Percentiles rank a stretch among this genome's conserved stretches.
Evolutionary conservation across 1,284 basidiomycete genomes (phyloP).

Genomic region (Hypsizygus ulmarius): DNA sequence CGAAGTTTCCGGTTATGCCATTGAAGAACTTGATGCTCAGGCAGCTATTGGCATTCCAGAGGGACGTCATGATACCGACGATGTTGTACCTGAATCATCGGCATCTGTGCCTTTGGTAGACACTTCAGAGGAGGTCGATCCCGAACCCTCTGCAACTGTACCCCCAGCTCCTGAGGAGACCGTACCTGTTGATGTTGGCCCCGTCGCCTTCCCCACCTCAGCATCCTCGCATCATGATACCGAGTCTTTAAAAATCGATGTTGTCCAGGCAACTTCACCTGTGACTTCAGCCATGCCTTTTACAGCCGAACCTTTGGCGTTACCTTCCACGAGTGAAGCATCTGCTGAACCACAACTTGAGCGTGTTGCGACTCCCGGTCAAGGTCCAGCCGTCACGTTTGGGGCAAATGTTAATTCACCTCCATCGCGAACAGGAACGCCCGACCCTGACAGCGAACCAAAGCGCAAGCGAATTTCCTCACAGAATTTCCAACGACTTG

Average conservation of each 20-base stretch:
- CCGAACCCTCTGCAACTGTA: constrained; percentile 4
- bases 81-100: constrained; percentile 8
- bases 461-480: constrained; percentile 77
- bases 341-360: constrained; percentile 19
- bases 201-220: constrained; percentile 29
- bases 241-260: constrained; percentile 25
- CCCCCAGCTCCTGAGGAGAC: background rate
- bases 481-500: constrained; percentile 79
- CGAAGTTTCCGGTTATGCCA: constrained; percentile 40
- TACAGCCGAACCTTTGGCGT: constrained; percentile 26
- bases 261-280: constrained; percentile 13
- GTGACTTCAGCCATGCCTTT: constrained; percentile 14
- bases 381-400: constrained; percentile 48
- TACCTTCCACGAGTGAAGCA: constrained; percentile 32
- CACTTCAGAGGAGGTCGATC: background rate
- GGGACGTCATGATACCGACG: background rate
- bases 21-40: constrained; percentile 24
- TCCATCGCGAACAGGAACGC: constrained; percentile 51
- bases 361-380: constrained; percentile 23
- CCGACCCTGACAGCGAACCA: constrained; percentile 68
- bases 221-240: constrained; percentile 35
- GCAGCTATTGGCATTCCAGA: constrained; percentile 7
- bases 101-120: constrained; percentile 9
- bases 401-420: constrained; percentile 43
- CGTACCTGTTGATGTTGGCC: constrained; percentile 1